Conservation (phyloP, 371 early-diverging fungal species). For the Mucor lusitanicus region DNA sequence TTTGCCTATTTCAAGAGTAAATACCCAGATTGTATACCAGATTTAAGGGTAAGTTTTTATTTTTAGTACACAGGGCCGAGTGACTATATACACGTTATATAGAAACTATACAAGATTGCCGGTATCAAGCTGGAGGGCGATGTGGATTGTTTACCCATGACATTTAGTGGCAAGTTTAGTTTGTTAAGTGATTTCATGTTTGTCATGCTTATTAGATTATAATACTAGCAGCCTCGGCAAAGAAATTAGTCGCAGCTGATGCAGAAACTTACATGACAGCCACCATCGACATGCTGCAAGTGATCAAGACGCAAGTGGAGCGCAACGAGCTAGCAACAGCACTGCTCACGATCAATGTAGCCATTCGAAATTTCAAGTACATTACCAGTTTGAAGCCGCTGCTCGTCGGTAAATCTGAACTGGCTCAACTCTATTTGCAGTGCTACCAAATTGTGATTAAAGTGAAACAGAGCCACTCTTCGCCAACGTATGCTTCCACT, state of each 20-base stretch:
- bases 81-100: not conserved
- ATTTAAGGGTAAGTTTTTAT: conserved; percentile 43
- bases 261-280: conserved; percentile 32
- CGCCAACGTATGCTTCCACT: conserved; percentile 43
- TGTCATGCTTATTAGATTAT: not conserved
- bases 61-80: not conserved
- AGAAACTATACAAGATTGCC: conserved; percentile 31
- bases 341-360: conserved; percentile 27
- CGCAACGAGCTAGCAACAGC: conserved; percentile 24
- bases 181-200: not conserved
- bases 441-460: conserved; percentile 47
- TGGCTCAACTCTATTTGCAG: conserved; percentile 53
- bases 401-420: conserved; percentile 44
- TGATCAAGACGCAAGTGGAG: conserved; percentile 21
- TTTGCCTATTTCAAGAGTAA: conserved; percentile 72
- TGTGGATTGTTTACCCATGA: conserved; percentile 32
- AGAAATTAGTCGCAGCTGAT: conserved; percentile 23
- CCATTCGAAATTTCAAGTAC: conserved; percentile 45
- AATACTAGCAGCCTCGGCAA: conserved; percentile 11
- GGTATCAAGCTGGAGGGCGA: conserved; percentile 30
- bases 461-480: conserved; percentile 46
- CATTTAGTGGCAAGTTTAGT: conserved; percentile 18
- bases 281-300: conserved; percentile 28
- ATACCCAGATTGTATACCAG: conserved; percentile 69
- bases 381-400: conserved; percentile 45